phyloP scores from a whole-genome alignment of 768 basidiomycete species.

The Sarcomyxa edulis region DNA sequence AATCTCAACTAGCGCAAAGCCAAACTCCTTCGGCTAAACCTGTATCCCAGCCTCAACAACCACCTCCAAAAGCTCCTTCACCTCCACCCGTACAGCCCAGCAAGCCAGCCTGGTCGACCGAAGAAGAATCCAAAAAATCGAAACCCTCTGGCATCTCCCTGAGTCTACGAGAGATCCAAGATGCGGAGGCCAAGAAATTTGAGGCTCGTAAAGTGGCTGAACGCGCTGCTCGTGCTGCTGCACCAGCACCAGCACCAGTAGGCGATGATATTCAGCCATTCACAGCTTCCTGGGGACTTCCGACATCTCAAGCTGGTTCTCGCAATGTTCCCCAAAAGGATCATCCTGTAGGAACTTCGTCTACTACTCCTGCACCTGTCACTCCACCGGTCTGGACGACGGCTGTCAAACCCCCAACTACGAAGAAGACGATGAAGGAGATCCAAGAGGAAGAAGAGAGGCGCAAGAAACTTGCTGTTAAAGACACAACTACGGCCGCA shows the following conservation, averaged over 20 bases:
- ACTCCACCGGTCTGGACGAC: slow-evolving; percentile 71
- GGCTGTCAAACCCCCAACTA: slow-evolving; percentile 41
- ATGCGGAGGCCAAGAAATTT: slow-evolving; percentile 78
- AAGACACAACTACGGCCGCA: slow-evolving; percentile 53
- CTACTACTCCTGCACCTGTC: slow-evolving; percentile 9
- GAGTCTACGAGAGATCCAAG: slow-evolving; percentile 92
- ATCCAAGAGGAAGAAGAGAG: slow-evolving; percentile 97
- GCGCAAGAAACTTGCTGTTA: slow-evolving; percentile 62
- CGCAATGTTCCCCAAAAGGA: slow-evolving; percentile 38
- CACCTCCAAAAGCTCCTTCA: slow-evolving; percentile 11
- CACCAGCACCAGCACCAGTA: slow-evolving; percentile 27
- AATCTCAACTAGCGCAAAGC: no score
- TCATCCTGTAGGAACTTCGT: slow-evolving; percentile 18
- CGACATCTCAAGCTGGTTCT: slow-evolving; percentile 71
- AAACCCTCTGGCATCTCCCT: slow-evolving; percentile 39
- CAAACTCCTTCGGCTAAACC: no score
- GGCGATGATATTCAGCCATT: slow-evolving; percentile 57
- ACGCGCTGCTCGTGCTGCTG: slow-evolving; percentile 44
- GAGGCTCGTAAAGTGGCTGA: slow-evolving; percentile 74
- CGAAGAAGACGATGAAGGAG: slow-evolving; percentile 96
- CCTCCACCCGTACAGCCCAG: neutral
- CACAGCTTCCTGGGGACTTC: slow-evolving; percentile 79
- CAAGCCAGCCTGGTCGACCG: slow-evolving; percentile 56
- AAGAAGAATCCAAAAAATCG: slow-evolving; percentile 61
- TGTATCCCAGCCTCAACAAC: slow-evolving; percentile 11